Conservation (phyloP, 768 basidiomycete genomes). For the Calvatia gigantea region DNA sequence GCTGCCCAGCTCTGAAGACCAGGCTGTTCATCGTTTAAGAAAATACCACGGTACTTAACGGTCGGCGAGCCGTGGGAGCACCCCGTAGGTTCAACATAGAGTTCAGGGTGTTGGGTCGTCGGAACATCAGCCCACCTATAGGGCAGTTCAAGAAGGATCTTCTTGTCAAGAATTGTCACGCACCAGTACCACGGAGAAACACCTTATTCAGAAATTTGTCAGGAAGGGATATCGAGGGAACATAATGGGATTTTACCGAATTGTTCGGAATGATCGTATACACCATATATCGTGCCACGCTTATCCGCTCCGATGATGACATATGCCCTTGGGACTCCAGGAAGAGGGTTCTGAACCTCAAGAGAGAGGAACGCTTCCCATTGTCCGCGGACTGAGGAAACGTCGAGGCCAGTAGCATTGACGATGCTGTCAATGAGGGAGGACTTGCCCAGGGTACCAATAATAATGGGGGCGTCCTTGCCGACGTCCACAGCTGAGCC, state of each 20-base stretch:
- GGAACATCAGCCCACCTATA: conserved; percentile 83
- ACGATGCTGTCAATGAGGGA: conserved; percentile 50
- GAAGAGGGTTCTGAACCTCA: conserved; percentile 51
- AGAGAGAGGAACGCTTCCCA: conserved; percentile 63
- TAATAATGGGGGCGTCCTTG: conserved; percentile 46
- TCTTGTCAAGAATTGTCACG: conserved; percentile 18
- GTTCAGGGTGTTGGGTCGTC: conserved; percentile 40
- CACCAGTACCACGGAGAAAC: conserved; percentile 71
- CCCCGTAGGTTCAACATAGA: conserved; percentile 43
- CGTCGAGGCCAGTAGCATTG: conserved; percentile 49
- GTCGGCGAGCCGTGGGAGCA: conserved; percentile 60
- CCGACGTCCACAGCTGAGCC: conserved; percentile 21
- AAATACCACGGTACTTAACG: conserved; percentile 69
- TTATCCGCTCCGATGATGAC: conserved; percentile 70
- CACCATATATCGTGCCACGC: conserved; percentile 61
- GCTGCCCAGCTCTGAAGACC: conserved; percentile 69
- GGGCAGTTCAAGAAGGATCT: neutral
- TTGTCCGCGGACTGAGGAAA: conserved; percentile 53
- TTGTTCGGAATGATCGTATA: conserved; percentile 70
- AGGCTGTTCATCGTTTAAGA: conserved; percentile 78
- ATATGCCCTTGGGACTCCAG: conserved; percentile 57
- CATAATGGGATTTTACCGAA: conserved; percentile 39
- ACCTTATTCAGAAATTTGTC: conserved; percentile 23
- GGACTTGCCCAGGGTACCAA: conserved; percentile 62
- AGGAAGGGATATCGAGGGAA: conserved; percentile 3